Evolutionary conservation across 164 flowering plant genomes (phyloP).

Genomic region (Stephania yunnanensis): DNA sequence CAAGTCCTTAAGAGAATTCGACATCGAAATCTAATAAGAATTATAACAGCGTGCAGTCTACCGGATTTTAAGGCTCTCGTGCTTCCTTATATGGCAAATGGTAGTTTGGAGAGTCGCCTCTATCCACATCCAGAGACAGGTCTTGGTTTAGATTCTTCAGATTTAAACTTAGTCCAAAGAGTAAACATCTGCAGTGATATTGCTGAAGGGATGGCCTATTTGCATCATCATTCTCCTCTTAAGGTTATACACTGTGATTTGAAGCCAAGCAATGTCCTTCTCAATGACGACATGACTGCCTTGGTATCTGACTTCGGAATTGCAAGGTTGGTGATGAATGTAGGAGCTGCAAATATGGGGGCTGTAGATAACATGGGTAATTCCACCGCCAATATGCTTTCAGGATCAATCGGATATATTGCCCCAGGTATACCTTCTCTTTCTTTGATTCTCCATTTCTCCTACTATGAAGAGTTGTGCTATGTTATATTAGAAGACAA

Average conservation of each 20-base stretch:
- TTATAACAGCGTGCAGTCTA: slow-evolving; percentile 9
- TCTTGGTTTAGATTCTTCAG: background rate
- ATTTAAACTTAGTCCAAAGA: slow-evolving; percentile 5
- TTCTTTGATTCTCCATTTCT: background rate
- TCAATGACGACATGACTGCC: slow-evolving; percentile 38
- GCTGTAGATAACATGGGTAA: slow-evolving; percentile 1
- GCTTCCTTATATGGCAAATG: slow-evolving; percentile 13
- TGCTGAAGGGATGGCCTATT: slow-evolving; percentile 14
- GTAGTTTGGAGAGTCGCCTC: slow-evolving; percentile 12
- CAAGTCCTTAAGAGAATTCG: slow-evolving; percentile 12
- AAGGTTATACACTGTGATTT: slow-evolving; percentile 22
- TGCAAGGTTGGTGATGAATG: slow-evolving; percentile 14
- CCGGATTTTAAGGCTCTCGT: slow-evolving; percentile 16
- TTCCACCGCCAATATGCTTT: slow-evolving; percentile 9
- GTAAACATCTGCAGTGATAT: slow-evolving; percentile 14
- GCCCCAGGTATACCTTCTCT: slow-evolving; percentile 17
- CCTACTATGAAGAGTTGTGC: background rate
- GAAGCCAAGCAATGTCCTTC: slow-evolving; percentile 62
- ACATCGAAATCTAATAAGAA: slow-evolving; percentile 10
- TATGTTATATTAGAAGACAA: background rate
- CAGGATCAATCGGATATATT: slow-evolving; percentile 14
- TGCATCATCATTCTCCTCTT: slow-evolving; percentile 12
- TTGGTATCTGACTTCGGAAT: slow-evolving; percentile 14
- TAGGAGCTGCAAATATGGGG: slow-evolving; percentile 4
- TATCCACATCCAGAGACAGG: slow-evolving; percentile 5